Evolutionary conservation across 2,329 filamentous ascomycete genomes (phyloP).

Genomic region (Pseudonectria foliicola): DNA sequence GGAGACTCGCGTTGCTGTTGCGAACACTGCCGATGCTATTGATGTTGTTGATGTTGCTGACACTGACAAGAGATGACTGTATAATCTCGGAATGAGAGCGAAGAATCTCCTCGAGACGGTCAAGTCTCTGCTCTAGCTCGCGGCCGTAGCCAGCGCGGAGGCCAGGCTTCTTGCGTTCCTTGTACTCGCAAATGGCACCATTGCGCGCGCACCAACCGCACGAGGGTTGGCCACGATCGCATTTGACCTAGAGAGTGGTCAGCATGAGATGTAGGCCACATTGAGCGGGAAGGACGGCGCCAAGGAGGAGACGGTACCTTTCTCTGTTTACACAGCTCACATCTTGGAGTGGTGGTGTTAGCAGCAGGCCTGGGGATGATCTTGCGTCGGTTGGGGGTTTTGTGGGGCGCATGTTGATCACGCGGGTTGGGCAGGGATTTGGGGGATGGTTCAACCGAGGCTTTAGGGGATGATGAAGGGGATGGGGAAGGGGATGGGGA

Average conservation of each 20-base stretch:
- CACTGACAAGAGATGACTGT: conserved; percentile 43
- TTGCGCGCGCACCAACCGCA: conserved; percentile 64
- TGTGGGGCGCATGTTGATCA: conserved; percentile 8
- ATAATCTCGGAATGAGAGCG: conserved; percentile 60
- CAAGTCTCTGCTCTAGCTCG: conserved; percentile 65
- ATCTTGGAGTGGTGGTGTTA: conserved; percentile 41
- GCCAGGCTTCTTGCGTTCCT: conserved; percentile 61
- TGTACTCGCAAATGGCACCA: conserved; percentile 57
- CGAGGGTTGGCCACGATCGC: conserved; percentile 67
- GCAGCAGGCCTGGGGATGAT: conserved; percentile 16
- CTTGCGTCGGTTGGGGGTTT: conserved; percentile 9
- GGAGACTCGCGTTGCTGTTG: conserved; percentile 43
- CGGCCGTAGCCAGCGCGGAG: conserved; percentile 62
- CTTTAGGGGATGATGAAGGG: conserved; percentile 1
- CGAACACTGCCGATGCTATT: conserved; percentile 35
- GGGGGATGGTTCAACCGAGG: background rate
- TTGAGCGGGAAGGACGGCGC: background rate
- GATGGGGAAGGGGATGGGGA: conserved; percentile 8
- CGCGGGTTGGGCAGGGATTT: conserved; percentile 3
- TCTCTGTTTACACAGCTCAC: conserved; percentile 73
- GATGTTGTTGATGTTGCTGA: conserved; percentile 23
- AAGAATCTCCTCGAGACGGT: conserved; percentile 61
- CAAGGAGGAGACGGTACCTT: conserved; percentile 46
- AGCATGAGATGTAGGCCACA: conserved; percentile 1
- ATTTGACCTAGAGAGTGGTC: conserved; percentile 51